Base-by-base conservation (phyloP, 164 flowering plant genomes). In the Kingdonia uniflora region DNA sequence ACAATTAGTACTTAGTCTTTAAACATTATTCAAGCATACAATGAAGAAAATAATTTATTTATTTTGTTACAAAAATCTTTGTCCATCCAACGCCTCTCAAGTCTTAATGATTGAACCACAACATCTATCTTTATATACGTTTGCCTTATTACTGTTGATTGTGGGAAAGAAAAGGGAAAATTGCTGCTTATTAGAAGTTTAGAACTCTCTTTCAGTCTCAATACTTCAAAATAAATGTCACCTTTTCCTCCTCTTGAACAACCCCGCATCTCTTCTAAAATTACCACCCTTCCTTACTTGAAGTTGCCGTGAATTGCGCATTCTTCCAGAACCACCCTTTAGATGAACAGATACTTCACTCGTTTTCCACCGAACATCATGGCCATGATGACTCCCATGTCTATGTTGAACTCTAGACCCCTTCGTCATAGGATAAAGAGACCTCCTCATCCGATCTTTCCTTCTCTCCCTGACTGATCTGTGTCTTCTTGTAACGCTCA, bases 181-280 rank as follows among this genome's bases (percentile, higher is more conserved):
- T n/a, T n/a, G n/a, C n/a, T n/a, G n/a, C n/a, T n/a, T n/a, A n/a
- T n/a, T n/a, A n/a, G n/a, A n/a, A n/a, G n/a, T n/a, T n/a, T n/a
- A n/a, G n/a, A n/a, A n/a, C n/a, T n/a, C n/a, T n/a, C n/a, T n/a
- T n/a, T n/a, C n/a, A n/a, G n/a, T n/a, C n/a, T n/a, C n/a, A n/a
- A n/a, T n/a, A n/a, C n/a, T n/a, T n/a, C n/a, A n/a, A n/a, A n/a
- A n/a, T n/a, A n/a, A n/a, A n/a, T n/a, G n/a, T 65, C 72, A 57
- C 44, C 62, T 60, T 4, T 57, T 52, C 54, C 70, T 54, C 55
- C 62, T 73, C 65, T 70, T 78, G 12, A 51, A 56, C 46, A 49
- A 19, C 51, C 59, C 60, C 16, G 20, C 39, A 10, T 58, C 35
- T 42, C 51, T 61, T 19, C 39, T 49, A 14, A 19, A 53, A 41